phyloP scores from a whole-genome alignment of 495 filamentous ascomycete genomes.

The Penicillium nucicola region DNA sequence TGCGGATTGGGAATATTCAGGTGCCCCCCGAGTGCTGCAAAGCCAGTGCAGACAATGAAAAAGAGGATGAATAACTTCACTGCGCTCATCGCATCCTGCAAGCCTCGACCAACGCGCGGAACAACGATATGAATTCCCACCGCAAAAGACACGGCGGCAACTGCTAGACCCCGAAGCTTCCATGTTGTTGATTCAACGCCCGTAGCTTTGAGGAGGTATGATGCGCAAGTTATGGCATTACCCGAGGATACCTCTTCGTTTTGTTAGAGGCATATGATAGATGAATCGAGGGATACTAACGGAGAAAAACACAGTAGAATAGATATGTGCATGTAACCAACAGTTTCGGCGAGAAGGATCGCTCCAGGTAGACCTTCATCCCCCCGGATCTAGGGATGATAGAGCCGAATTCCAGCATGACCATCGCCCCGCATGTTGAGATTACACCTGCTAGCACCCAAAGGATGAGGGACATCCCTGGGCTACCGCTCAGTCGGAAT shows the following conservation, averaged over 20 bases:
- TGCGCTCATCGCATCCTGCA: constrained; percentile 33
- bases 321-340: constrained; percentile 48
- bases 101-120: constrained; percentile 22
- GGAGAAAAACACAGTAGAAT: constrained; percentile 25
- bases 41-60: constrained; percentile 42
- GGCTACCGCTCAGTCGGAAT: constrained; percentile 56
- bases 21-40: constrained; percentile 34
- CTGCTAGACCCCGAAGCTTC: constrained; percentile 32
- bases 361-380: constrained; percentile 69
- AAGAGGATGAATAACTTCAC: constrained; percentile 40
- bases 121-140: constrained; percentile 26
- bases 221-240: constrained; percentile 26
- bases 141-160: constrained; percentile 26
- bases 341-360: constrained; percentile 48
- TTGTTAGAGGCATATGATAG: background rate
- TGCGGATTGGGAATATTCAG: constrained; percentile 15
- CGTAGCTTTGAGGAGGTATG: constrained; percentile 22
- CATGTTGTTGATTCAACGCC: constrained; percentile 22
- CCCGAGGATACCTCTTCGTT: constrained; percentile 19
- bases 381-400: constrained; percentile 65
- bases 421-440: constrained; percentile 53
- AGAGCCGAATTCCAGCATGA: constrained; percentile 63
- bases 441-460: constrained; percentile 61
- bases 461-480: constrained; percentile 57
- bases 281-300: background rate